Evolutionary conservation across 768 basidiomycete genomes (phyloP), one percentile per base, ranked within the genome.

Genomic region (Macrolepiota dolichaula): DNA sequence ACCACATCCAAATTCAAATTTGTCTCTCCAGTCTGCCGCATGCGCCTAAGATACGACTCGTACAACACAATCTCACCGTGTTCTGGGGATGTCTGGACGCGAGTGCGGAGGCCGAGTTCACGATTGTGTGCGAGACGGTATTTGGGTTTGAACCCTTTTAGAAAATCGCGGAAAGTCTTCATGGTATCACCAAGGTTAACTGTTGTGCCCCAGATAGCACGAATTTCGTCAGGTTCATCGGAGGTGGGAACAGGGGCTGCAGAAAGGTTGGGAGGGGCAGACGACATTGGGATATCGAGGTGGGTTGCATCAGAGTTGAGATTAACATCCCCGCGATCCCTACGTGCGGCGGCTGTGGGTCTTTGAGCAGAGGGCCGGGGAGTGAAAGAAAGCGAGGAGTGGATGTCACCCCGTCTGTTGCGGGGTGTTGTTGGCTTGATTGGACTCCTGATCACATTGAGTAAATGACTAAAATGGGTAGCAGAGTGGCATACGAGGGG

Each of bases 181-280:
- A 98, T 97, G 12, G 92, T 90, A 71, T 96, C 91, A 2, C 86
- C 82, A 27, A 99, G 81, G 65, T 92, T 91, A 67, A 99, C 95
- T 1, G 93, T 96, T 0, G 97, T 99, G 32, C 97, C 97, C 96
- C 97, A 99, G 63, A 99, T 93, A 24, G 94, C 94, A 57, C 92
- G 83, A 54, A 94, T 90, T 65, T 92, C 92, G 59, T 92, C 91
- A 0, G 88, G 89, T 57, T 89, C 88, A 62, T 89, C 91, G 12
- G 83, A 85, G 32, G 57, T 50, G 13, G 83, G 85, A 1, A 72
- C 80, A 29, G 77, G 81, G 15, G 82, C 85, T 6, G 81, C 90
- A 56, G 88, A 91, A 44, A 87, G 82, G 51, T 68, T 70, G 9
- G 77, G 78, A 6, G 77, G 77, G 27, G 73, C 82, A 55, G 82